Base-by-base conservation (phyloP, 495 filamentous ascomycete genomes). In the Poronia punctata region DNA sequence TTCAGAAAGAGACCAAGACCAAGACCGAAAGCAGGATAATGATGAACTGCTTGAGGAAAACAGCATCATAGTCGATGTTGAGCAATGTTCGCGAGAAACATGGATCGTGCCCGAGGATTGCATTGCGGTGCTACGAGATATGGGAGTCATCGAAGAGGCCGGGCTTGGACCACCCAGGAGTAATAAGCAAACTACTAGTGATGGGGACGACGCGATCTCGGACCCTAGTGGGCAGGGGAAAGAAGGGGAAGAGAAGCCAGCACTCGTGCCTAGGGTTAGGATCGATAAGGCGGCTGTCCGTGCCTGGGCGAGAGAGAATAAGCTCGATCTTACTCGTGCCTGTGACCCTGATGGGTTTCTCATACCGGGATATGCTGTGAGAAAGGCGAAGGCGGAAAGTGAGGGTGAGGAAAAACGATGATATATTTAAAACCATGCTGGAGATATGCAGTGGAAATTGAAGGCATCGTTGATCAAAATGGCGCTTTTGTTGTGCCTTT, bases 41-140 rank as follows among this genome's bases (percentile, higher is more conserved):
- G 27, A 26, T 14, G 33, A 11, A 10, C n/a, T n/a, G n/a, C n/a
- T n/a, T n/a, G 22, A 36, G 12, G 43, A 45, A 1, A 36, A 51
- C 16, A 59, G 66, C 52, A 56, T 31, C 14, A 42, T 69, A 0
- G 46, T 69, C 7, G 61, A 60, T 18, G 44, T 73, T 19, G 48
- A 63, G 1, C 54, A 65, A 16, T 67, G 67, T 52, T 69, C 64
- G 45, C 50, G 53, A 35, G 77, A 72, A 16, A 93, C 86, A 3
- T 90, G 83, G 61, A 88, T 96, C 56, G 61, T 79, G 38, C 75
- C 76, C 3, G 88, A 94, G 32, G 89, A 96, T 61, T 82, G 88
- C 20, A 72, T 93, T 26, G 71, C 68, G n/a, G 76, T 86, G 18
- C 66, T 93, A 22, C 78, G 82, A 43, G 80, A 83, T 21, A 86